Evolutionary conservation across 768 basidiomycete species (phyloP).

Genomic region (Mycena alexandri): DNA sequence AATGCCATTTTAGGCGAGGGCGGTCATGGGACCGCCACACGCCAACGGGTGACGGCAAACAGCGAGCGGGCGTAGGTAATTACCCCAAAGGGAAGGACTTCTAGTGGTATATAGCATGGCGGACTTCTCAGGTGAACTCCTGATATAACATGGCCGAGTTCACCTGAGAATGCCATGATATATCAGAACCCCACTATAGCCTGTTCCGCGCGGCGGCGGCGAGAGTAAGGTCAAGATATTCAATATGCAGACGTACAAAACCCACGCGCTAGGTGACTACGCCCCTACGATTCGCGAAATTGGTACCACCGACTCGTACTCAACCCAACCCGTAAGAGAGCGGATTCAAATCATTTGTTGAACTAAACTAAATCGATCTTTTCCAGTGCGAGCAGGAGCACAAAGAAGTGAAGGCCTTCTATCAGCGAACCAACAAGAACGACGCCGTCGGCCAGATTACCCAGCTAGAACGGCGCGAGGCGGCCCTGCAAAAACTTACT

Average conservation of each 20-base stretch:
- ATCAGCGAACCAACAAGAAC: conserved; percentile 48
- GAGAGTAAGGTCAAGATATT: conserved; percentile 27
- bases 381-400: conserved; percentile 56
- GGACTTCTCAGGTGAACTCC: no score
- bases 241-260: conserved; percentile 40
- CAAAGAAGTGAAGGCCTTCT: conserved; percentile 48
- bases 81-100: no score
- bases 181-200: no score
- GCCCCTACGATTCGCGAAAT: conserved; percentile 34
- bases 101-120: no score
- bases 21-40: no score
- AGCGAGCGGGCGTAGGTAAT: no score
- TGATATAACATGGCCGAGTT: no score
- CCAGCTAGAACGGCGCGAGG: conserved; percentile 32
- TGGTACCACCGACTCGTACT: conserved; percentile 49
- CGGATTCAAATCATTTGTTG: no score
- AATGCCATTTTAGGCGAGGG: no score
- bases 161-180: no score
- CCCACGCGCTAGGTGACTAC: conserved; percentile 47
- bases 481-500: conserved; percentile 27
- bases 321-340: conserved; percentile 46
- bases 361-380: neutral
- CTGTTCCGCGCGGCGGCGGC: neutral
- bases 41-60: no score
- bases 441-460: conserved; percentile 42